phyloP scores from a whole-genome alignment of 1,139 yeast genomes.

The Saccharomyces hybrid region DNA sequence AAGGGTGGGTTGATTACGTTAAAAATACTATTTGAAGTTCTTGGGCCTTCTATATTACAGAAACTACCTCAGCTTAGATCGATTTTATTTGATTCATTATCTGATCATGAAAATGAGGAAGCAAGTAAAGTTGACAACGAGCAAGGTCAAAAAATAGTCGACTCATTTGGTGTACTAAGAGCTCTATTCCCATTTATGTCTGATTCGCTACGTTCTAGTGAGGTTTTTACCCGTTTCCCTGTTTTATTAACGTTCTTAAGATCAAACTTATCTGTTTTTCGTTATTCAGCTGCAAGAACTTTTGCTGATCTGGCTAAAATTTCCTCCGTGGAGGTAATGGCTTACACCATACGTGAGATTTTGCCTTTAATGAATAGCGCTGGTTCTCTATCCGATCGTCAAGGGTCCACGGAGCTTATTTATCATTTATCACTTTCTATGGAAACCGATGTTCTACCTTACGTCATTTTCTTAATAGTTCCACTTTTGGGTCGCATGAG shows the following conservation, averaged over 20 bases:
- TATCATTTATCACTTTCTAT: slow-evolving; percentile 77
- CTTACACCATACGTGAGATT: slow-evolving; percentile 67
- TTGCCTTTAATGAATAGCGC: slow-evolving; percentile 80
- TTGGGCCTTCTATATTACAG: slow-evolving; percentile 48
- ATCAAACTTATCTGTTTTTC: slow-evolving; percentile 67
- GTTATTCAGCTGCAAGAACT: slow-evolving; percentile 88
- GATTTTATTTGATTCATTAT: slow-evolving; percentile 61
- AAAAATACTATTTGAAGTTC: slow-evolving; percentile 45
- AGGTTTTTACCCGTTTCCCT: slow-evolving; percentile 43
- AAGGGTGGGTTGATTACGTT: slow-evolving; percentile 75
- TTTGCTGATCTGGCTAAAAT: slow-evolving; percentile 76
- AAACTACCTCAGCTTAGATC: slow-evolving; percentile 62
- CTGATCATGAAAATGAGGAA: slow-evolving; percentile 23
- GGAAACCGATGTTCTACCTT: slow-evolving; percentile 88
- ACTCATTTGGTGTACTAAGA: slow-evolving; percentile 74
- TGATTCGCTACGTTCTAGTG: slow-evolving; percentile 38
- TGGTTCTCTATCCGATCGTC: slow-evolving; percentile 67
- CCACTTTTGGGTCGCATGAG: slow-evolving; percentile 98
- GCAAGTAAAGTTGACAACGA: slow-evolving; percentile 38
- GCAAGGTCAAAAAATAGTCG: slow-evolving; percentile 76
- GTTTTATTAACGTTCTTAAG: slow-evolving; percentile 54
- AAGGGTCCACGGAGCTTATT: slow-evolving; percentile 89
- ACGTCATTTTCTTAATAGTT: slow-evolving; percentile 89
- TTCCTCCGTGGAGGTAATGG: slow-evolving; percentile 66
- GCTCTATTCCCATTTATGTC: slow-evolving; percentile 65